Evolutionary conservation across 768 basidiomycete species (phyloP).

Genomic region (Cubamyces sp.): DNA sequence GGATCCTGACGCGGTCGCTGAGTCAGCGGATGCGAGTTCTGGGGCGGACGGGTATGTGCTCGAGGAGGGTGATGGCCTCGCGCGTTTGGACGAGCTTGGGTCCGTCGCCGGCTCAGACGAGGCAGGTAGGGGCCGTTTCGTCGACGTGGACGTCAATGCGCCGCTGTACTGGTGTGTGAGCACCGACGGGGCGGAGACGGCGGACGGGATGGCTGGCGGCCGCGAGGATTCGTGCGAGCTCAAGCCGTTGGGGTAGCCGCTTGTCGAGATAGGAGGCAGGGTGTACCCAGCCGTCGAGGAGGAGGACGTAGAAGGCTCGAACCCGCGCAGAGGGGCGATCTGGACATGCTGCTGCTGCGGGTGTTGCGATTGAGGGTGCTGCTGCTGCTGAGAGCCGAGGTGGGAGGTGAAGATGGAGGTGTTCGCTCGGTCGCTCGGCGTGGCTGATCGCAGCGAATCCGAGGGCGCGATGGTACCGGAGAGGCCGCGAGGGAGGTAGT

Average conservation of each 20-base stretch:
- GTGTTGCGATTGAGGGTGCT: neutral
- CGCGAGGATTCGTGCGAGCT: neutral
- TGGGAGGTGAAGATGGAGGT: constrained; percentile 10
- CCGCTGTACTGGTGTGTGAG: neutral
- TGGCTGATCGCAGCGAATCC: constrained; percentile 15
- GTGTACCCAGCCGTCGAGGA: constrained; percentile 9
- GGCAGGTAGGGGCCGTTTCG: constrained; percentile 26
- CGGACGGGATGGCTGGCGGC: constrained; percentile 8
- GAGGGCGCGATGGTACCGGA: constrained; percentile 6
- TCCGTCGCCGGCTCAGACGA: constrained; percentile 25
- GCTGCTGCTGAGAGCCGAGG: constrained; percentile 5
- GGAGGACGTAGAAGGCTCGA: constrained; percentile 6
- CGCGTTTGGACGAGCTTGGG: constrained; percentile 39
- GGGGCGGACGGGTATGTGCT: constrained; percentile 23
- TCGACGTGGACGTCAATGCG: constrained; percentile 5
- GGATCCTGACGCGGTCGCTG: constrained; percentile 12
- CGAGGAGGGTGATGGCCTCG: constrained; percentile 26
- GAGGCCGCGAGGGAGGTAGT: constrained; percentile 12
- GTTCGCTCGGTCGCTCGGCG: neutral
- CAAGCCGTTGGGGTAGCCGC: constrained; percentile 2
- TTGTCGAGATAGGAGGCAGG: constrained; percentile 22
- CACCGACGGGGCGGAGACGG: constrained; percentile 11
- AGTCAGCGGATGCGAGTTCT: constrained; percentile 1
- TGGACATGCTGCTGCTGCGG: constrained; percentile 13
- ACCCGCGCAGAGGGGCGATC: constrained; percentile 18